Base-by-base conservation (phyloP, 2,329 filamentous ascomycete genomes). In the Juglanconis sp. region DNA sequence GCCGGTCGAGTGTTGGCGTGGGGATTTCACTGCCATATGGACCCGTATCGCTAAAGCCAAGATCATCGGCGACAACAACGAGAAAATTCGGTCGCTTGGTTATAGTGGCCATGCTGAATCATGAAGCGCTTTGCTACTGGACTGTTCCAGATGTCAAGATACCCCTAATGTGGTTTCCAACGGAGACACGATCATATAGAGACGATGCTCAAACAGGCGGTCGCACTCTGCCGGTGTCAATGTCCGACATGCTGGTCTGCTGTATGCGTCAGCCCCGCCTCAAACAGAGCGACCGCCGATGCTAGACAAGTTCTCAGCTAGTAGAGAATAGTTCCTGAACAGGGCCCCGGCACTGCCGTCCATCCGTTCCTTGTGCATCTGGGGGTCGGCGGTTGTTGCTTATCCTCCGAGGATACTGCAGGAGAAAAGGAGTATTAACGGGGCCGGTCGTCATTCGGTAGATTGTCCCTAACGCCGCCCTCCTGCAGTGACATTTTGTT, bases 1-100 rank as follows among this genome's bases (percentile, higher is more conserved):
- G 69, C 13, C 76, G 76, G 71, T 86, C 81, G 30, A 86, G 74
- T 64, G 82, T 80, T 4, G 83, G 83, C 0, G 82, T 86, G 13
- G 74, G 73, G 64, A 86, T 85, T 69, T 85, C 82, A 63, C 79
- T 78, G 52, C 83, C 83, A 64, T 83, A 85, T 31, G 61, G 64
- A n/a, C 65, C 64, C 13, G 62, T 61, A 42, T 70, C 68, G 46
- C 65, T 68, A 50, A 65, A 70, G 8, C 69, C 67, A 9, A 70
- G 59, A 53, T 70, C 68, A 59, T 70, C 69, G 8, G 69, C 69
- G 1, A 70, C 65, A 24, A 70, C 65, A 59, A 70, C 46, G 15
- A 70, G 67, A 53, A 70, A 70, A 48, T 70, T 70, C 4, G 68
- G 68, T 15, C 50, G 53, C 55, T 60, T 64, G 10, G 15, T 34